Evolutionary conservation across 768 basidiomycete species (phyloP).

Genomic region (Pisolithus microcarpus): DNA sequence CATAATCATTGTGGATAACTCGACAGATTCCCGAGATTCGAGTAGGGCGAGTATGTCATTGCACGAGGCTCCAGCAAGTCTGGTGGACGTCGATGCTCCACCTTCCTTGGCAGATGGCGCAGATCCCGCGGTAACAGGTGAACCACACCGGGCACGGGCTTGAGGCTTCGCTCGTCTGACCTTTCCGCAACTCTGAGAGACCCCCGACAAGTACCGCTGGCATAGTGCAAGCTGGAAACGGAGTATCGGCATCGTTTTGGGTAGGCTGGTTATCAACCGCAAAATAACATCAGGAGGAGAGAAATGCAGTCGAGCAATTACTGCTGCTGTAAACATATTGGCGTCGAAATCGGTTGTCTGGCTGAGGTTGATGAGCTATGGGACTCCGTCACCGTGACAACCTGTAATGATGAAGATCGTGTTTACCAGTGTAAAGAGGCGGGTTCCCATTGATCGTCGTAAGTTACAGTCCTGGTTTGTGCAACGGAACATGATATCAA

Average conservation of each 20-base stretch:
- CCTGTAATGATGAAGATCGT: background rate
- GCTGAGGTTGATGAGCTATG: slow-evolving; percentile 37
- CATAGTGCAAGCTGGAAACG: slow-evolving; percentile 40
- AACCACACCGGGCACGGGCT: slow-evolving; percentile 17
- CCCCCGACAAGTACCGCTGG: slow-evolving; percentile 31
- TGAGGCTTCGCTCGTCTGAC: slow-evolving; percentile 30
- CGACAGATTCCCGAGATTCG: slow-evolving; percentile 5
- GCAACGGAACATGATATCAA: slow-evolving; percentile 40
- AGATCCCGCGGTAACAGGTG: slow-evolving; percentile 6
- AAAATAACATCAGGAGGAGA: slow-evolving; percentile 23
- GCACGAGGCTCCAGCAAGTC: slow-evolving; percentile 16
- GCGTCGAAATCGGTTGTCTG: slow-evolving; percentile 32
- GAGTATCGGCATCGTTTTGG: slow-evolving; percentile 28
- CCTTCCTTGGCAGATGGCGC: slow-evolving; percentile 4
- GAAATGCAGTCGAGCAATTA: slow-evolving; percentile 29
- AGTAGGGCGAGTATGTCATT: slow-evolving; percentile 25
- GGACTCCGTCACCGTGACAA: background rate
- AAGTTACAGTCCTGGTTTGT: slow-evolving; percentile 26
- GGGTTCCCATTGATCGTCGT: slow-evolving; percentile 28
- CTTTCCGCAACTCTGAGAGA: slow-evolving; percentile 7
- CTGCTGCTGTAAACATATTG: slow-evolving; percentile 27
- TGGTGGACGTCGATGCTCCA: slow-evolving; percentile 19
- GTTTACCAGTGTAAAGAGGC: slow-evolving; percentile 28
- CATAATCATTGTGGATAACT: slow-evolving; percentile 14
- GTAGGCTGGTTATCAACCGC: slow-evolving; percentile 33